Evolutionary conservation across 2,329 filamentous ascomycete genomes (phyloP), one percentile per base, ranked within the genome.

Genomic region (Pseudocercospora eumusae): DNA sequence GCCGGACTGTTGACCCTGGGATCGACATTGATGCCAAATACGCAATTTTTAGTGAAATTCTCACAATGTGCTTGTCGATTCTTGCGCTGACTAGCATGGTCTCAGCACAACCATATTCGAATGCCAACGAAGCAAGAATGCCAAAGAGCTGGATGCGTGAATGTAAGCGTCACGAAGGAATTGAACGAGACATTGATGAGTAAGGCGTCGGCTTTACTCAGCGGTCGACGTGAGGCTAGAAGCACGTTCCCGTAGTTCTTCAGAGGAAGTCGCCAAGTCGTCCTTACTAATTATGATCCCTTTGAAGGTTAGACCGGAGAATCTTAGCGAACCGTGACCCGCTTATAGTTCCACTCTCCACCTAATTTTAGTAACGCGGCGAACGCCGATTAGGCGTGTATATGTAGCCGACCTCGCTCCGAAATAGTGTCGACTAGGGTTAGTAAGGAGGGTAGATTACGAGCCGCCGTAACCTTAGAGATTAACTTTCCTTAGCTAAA

Each of bases 21-120:
- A 54, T 54, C 47, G 47, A 27, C 47, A 28, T 10, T 4, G 25
- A 52, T 52, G 21, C n/a, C 47, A 52, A 52, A 52, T 52, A n/a
- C 47, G 25, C 47, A n/a, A 52, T 47, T 11, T 31, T 11, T 31
- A n/a, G 47, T 13, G 8, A 4, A 27, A 2, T 28, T 7, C 47
- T n/a, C 23, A 18, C 23, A 11, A 28, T 7, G 47, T 52, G 47
- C 47, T 52, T 52, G 25, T 52, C 13, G 11, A 47, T 23, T 25
- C 25, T 52, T 52, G 36, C 36, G n/a, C 23, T 53, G 20, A 36
- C 52, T 54, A 40, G 52, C 52, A 31, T 28, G 18, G 52, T 23
- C 52, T 54, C 18, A 36, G 52, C 28, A 33, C 11, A 23, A 54
- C 52, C 52, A 54, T 5, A 13, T 23, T 54, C 27, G 18, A 21